Conservation (phyloP, 2,329 filamentous ascomycete genomes). For the Colletotrichum simmondsii region DNA sequence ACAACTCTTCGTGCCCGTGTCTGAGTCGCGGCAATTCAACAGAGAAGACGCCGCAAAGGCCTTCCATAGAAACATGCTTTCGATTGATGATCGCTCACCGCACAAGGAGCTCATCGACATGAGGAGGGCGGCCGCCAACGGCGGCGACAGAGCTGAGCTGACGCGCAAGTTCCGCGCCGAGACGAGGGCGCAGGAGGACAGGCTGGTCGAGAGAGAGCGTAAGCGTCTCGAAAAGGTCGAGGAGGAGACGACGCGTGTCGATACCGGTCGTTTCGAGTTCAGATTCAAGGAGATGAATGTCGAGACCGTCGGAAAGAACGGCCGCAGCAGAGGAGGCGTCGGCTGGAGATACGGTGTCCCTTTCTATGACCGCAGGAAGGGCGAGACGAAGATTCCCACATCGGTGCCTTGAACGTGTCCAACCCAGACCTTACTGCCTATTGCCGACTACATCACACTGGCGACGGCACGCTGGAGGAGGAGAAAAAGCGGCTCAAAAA, state of each 20-base stretch:
- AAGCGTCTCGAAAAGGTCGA: conserved; percentile 49
- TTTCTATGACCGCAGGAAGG: conserved; percentile 70
- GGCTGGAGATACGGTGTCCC: conserved; percentile 75
- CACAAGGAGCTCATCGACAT: conserved; percentile 70
- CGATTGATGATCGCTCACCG: conserved; percentile 70
- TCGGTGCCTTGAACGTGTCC: conserved; percentile 59
- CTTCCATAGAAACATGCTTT: conserved; percentile 69
- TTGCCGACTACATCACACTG: background rate
- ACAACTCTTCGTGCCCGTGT: conserved; percentile 73
- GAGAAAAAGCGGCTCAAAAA: background rate
- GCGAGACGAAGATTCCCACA: conserved; percentile 75
- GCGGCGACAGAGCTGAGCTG: conserved; percentile 49
- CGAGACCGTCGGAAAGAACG: conserved; percentile 65
- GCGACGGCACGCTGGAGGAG: background rate
- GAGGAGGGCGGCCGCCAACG: conserved; percentile 58
- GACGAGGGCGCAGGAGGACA: conserved; percentile 56
- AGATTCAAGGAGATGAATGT: conserved; percentile 70
- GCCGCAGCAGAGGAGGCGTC: conserved; percentile 61
- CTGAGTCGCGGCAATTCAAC: conserved; percentile 72
- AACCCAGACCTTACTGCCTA: background rate
- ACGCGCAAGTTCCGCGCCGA: conserved; percentile 52
- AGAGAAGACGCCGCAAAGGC: conserved; percentile 73
- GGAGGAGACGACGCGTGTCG: conserved; percentile 54
- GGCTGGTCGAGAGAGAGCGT: conserved; percentile 47
- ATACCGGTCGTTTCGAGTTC: conserved; percentile 69